phyloP scores from a whole-genome alignment of 495 filamentous ascomycete genomes.

The Penicillium chermesinum region DNA sequence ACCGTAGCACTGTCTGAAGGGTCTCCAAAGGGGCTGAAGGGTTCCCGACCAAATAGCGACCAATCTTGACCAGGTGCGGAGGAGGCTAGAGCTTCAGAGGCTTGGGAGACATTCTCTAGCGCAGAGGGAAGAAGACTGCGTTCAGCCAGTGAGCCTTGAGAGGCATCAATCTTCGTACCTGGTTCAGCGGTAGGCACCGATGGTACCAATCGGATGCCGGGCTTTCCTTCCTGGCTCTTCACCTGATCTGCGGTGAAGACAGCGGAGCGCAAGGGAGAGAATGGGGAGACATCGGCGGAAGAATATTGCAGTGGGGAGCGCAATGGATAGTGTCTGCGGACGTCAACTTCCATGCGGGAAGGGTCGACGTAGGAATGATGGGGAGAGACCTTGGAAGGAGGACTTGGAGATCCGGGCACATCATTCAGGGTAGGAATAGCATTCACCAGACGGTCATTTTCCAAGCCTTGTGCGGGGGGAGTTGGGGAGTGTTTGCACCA shows the following conservation, averaged over 20 bases:
- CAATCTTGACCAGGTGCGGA: constrained; percentile 15
- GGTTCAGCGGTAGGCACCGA: constrained; percentile 17
- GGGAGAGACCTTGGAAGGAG: constrained; percentile 36
- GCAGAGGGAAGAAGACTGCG: constrained; percentile 29
- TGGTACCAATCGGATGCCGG: constrained; percentile 11
- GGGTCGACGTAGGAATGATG: constrained; percentile 27
- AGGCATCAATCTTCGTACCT: constrained; percentile 19
- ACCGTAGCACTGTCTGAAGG: constrained; percentile 10
- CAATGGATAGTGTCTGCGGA: constrained; percentile 35
- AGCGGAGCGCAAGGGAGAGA: constrained; percentile 27
- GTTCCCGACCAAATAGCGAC: constrained; percentile 15
- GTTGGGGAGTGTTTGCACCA: constrained; percentile 44
- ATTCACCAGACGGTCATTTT: constrained; percentile 29
- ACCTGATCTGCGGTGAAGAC: constrained; percentile 24
- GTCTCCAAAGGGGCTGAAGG: constrained; percentile 18
- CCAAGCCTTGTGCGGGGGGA: constrained; percentile 34
- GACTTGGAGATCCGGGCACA: constrained; percentile 31
- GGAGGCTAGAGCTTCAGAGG: constrained; percentile 16
- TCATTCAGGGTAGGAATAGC: constrained; percentile 29
- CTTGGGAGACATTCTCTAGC: constrained; percentile 26
- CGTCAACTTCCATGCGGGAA: constrained; percentile 45
- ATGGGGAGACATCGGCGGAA: constrained; percentile 20
- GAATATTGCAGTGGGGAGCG: constrained; percentile 30
- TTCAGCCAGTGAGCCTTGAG: constrained; percentile 20
- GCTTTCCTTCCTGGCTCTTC: constrained; percentile 18